These are phyloP conservation scores for Wickerhamiella vanderwaltii DNA, from an alignment of 805 yeast species.

Conservation along the genomic window DNA sequence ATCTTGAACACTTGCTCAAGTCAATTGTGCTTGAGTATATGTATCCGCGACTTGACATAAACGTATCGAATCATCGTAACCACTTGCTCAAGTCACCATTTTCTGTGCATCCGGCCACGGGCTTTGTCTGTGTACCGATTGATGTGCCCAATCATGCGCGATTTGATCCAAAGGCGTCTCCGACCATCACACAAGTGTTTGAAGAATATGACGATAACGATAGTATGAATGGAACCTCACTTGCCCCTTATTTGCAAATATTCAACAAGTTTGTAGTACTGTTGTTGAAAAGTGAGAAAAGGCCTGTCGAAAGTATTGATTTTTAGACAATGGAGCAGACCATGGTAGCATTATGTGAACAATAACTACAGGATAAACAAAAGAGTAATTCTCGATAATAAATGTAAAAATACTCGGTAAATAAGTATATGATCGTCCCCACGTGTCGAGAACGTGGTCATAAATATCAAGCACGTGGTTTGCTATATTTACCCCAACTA, in stretches of 20 bases:
- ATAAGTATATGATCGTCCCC: too few species aligned
- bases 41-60: constrained; percentile 88
- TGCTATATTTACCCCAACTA: too few species aligned
- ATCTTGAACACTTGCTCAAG: constrained; percentile 40
- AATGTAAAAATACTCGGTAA: too few species aligned
- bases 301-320: constrained; percentile 27
- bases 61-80: constrained; percentile 78
- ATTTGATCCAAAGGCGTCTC: constrained; percentile 72
- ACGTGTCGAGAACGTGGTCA: too few species aligned
- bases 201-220: constrained; percentile 37
- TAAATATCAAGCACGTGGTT: not conserved
- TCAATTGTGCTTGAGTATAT: constrained; percentile 24
- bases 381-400: too few species aligned
- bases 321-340: constrained; percentile 15
- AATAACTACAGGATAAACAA: too few species aligned
- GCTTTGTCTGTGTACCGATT: constrained; percentile 83
- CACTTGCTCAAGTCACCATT: constrained; percentile 94
- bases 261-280: constrained; percentile 52
- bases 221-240: constrained; percentile 44
- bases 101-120: constrained; percentile 93
- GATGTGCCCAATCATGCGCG: constrained; percentile 30
- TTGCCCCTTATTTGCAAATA: constrained; percentile 57
- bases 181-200: constrained; percentile 54
- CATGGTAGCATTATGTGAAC: too few species aligned
- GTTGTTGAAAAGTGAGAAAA: constrained; percentile 37